phyloP scores from a whole-genome alignment of 2,329 filamentous ascomycete species.

The Xylariales sp. region DNA sequence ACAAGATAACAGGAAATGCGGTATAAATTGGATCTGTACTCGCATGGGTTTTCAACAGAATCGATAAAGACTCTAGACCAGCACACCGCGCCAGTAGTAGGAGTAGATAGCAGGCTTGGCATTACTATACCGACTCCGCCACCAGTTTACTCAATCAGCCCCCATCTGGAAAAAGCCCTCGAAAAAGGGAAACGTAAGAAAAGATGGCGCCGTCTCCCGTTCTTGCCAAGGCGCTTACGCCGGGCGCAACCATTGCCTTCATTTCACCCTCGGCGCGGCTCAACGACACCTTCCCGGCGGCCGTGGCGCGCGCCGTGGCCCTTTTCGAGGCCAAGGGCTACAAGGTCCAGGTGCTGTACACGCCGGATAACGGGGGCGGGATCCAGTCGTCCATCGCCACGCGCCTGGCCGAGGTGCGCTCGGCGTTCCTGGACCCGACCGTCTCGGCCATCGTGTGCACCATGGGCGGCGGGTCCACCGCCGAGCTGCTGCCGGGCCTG shows the following conservation, averaged over 20 bases:
- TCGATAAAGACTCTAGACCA: no score
- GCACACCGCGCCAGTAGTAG: no score
- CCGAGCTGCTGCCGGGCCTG: slow-evolving; percentile 33
- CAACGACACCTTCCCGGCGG: slow-evolving; percentile 22
- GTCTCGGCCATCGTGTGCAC: slow-evolving; percentile 34
- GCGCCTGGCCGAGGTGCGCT: slow-evolving; percentile 31
- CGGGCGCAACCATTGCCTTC: slow-evolving; percentile 33
- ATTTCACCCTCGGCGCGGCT: slow-evolving; percentile 35
- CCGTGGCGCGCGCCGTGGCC: slow-evolving; percentile 23
- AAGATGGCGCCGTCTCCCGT: slow-evolving; percentile 14
- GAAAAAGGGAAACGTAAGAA: no score
- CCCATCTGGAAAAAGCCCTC: no score
- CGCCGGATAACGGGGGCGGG: slow-evolving; percentile 15
- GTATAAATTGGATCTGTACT: no score
- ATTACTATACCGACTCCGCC: no score
- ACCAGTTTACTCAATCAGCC: no score
- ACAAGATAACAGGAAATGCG: no score
- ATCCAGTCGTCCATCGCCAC: slow-evolving; percentile 29
- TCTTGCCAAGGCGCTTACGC: slow-evolving; percentile 20
- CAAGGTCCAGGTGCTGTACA: slow-evolving; percentile 27
- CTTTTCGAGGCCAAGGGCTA: slow-evolving; percentile 27
- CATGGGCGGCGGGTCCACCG: slow-evolving; percentile 32
- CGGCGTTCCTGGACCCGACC: slow-evolving; percentile 29
- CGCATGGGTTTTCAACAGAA: no score
- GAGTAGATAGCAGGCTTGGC: no score